phyloP scores from a whole-genome alignment of 176 grass and related monocot species.

The Aechmea fasciata region DNA sequence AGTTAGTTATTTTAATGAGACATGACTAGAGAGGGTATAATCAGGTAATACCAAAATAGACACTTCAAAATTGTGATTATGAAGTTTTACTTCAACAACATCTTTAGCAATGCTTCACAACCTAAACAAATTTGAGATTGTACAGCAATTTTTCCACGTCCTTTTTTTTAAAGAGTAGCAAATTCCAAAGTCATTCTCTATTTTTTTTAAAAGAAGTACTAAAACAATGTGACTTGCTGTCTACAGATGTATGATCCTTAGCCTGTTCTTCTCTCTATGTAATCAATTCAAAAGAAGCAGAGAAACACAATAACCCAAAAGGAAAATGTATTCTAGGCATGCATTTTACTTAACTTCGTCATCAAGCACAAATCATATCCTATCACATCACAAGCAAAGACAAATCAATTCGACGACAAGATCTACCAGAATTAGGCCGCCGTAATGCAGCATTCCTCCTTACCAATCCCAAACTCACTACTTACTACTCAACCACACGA shows the following conservation, averaged over 20 bases:
- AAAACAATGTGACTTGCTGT: too few species aligned
- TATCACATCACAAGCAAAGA: not conserved
- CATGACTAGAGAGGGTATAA: not conserved
- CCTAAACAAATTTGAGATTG: too few species aligned
- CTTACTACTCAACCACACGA: not conserved
- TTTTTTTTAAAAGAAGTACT: too few species aligned
- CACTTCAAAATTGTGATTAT: not conserved
- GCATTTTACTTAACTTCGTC: not conserved
- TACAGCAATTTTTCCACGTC: too few species aligned
- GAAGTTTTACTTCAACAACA: not conserved
- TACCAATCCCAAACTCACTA: not conserved
- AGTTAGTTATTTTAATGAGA: conserved; percentile 1
- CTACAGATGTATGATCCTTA: too few species aligned
- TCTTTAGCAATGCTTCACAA: not conserved
- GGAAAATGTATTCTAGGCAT: not conserved
- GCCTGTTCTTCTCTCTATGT: too few species aligned
- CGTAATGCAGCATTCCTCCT: not conserved
- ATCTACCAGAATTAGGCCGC: not conserved
- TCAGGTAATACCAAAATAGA: not conserved
- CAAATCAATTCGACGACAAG: not conserved
- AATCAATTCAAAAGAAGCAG: too few species aligned
- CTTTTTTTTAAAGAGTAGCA: too few species aligned
- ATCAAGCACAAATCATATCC: not conserved
- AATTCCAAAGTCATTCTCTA: too few species aligned
- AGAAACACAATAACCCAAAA: not conserved